Evolutionary conservation across 345 rosid genomes (phyloP).

Genomic region (Anacardium occidentale): DNA sequence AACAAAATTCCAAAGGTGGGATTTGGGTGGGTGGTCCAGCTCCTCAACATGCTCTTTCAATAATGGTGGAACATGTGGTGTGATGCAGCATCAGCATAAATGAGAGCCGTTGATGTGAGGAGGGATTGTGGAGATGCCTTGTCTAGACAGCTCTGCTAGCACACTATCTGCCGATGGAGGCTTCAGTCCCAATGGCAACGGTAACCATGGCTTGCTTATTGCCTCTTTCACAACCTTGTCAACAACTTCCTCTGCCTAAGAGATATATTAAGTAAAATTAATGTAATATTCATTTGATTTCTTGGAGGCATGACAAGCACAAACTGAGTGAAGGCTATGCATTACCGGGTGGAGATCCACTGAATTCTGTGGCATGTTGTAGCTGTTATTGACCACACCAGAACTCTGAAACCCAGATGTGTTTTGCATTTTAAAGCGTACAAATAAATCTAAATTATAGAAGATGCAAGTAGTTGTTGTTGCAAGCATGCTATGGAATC

Average conservation of each 20-base stretch:
- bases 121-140: conserved; percentile 71
- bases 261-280: background rate
- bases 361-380: conserved; percentile 27
- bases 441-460: background rate
- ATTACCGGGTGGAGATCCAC: conserved; percentile 49
- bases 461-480: background rate
- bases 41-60: background rate
- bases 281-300: background rate
- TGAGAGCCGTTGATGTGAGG: conserved; percentile 37
- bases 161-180: conserved; percentile 79
- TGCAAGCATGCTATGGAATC: background rate
- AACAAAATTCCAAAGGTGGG: no score
- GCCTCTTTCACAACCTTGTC: conserved; percentile 85
- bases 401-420: conserved; percentile 30
- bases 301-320: background rate
- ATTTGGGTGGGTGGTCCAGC: background rate
- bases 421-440: conserved; percentile 35
- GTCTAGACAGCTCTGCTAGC: conserved; percentile 75
- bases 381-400: conserved; percentile 19
- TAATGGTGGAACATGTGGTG: background rate
- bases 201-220: conserved; percentile 87
- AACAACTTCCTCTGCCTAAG: conserved; percentile 72
- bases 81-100: conserved; percentile 26
- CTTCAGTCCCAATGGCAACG: conserved; percentile 84
- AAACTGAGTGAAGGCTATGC: background rate